Evolutionary conservation across 1,284 basidiomycete species (phyloP), one percentile per base, ranked within the genome.

Genomic region (Pascua sp.): DNA sequence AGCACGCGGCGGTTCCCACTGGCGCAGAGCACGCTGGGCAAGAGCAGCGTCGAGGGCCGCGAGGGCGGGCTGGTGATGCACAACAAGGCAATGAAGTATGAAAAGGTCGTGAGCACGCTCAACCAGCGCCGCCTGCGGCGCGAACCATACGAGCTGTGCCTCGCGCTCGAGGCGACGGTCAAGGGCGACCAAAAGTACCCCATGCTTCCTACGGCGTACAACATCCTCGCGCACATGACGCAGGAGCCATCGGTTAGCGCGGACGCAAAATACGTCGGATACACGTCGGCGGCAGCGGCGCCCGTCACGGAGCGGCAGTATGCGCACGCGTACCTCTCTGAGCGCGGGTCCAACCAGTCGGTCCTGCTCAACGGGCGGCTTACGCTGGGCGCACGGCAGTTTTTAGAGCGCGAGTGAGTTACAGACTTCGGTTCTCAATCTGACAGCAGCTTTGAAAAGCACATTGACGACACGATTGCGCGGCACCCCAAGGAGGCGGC

Each of bases 31-130:
- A 66, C 60, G 15, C 51, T 63, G 12, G 66, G 67, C 42, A 63
- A 68, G 47, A 67, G 63, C 40, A 58, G 57, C 8, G 57, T 55
- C n/a, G 71, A 71, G 55, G 53, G 64, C 1, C 65, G 65, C 45
- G 73, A 76, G 57, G 70, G 72, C 12, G 71, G 71, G 7, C 54
- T 91, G 83, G 74, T 76, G 13, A 79, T 78, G 75, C 93, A 95
- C 77, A 87, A 84, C 73, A 91, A 91, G 78, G 94, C 95, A 91
- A 90, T 94, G 85, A 86, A 85, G n/a, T 97, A 95, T 73, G 89
- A 91, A 76, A 84, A 85, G 55, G 86, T 90, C 38, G 80, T 95
- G 44, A 93, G 91, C 72, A 55, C 49, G 41, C 63, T 76, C n/a
- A 76, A 77, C 57, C 59, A 64, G 48, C 59, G 59, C 49, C 61